phyloP scores from a whole-genome alignment of 345 rosid genomes.

The Linum tenue region DNA sequence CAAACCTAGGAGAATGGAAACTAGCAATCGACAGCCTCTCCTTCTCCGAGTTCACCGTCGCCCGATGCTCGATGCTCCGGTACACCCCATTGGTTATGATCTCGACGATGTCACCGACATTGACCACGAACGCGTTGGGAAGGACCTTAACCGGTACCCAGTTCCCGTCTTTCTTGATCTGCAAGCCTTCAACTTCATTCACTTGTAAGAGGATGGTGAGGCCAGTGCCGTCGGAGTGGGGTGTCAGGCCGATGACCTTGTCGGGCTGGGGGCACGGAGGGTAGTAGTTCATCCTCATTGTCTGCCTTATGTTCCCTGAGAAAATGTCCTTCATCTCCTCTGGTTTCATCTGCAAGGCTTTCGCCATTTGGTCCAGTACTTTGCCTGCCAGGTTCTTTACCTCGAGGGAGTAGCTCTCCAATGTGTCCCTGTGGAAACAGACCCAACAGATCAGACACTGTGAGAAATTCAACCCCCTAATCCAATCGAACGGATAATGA shows the following conservation, averaged over 20 bases:
- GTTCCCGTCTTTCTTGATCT: conserved; percentile 8
- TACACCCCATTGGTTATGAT: conserved; percentile 35
- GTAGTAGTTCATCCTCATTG: conserved; percentile 26
- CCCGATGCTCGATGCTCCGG: conserved; percentile 42
- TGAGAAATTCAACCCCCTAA: neutral
- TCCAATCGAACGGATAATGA: neutral
- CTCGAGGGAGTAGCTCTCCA: conserved; percentile 15
- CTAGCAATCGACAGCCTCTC: conserved; percentile 15
- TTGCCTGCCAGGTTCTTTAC: conserved; percentile 7
- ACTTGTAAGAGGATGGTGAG: conserved; percentile 25
- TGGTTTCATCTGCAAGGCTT: conserved; percentile 6
- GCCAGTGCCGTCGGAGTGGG: conserved; percentile 24
- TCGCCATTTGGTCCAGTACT: conserved; percentile 6
- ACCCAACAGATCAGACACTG: neutral
- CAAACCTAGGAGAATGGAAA: conserved; percentile 22
- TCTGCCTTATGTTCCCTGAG: conserved; percentile 12
- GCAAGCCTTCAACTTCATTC: conserved; percentile 23
- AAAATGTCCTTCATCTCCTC: conserved; percentile 16
- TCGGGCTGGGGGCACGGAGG: conserved; percentile 29
- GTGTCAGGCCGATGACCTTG: conserved; percentile 22
- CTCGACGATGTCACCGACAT: conserved; percentile 28
- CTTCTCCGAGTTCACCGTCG: neutral
- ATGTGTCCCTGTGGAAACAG: conserved; percentile 10
- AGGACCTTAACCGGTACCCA: conserved; percentile 29
- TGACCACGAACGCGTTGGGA: conserved; percentile 27